Conservation (phyloP, 2,329 filamentous ascomycete species). For the Simplicillium aogashimaense region DNA sequence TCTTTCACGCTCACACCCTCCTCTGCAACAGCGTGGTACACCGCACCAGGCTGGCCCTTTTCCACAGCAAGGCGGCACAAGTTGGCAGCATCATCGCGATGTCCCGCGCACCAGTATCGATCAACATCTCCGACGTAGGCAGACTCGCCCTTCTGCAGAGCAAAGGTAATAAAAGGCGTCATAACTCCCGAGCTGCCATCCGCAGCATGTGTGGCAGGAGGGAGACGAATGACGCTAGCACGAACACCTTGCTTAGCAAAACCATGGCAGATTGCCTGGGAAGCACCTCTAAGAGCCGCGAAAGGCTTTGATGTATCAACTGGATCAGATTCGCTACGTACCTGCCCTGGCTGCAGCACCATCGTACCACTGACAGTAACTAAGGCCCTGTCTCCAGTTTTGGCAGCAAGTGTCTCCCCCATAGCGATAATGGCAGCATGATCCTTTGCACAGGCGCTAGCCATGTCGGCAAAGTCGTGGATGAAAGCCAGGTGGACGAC, state of each 20-base stretch:
- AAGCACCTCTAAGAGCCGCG: constrained; percentile 9
- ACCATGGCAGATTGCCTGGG: constrained; percentile 14
- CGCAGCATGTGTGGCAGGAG: constrained; percentile 25
- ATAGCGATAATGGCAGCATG: constrained; percentile 24
- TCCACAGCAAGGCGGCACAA: constrained; percentile 26
- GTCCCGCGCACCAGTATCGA: constrained; percentile 24
- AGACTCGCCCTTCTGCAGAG: constrained; percentile 16
- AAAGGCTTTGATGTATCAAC: constrained; percentile 7
- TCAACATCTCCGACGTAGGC: constrained; percentile 24
- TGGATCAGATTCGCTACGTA: constrained; percentile 19
- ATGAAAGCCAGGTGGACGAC: constrained; percentile 31
- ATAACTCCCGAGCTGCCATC: constrained; percentile 20
- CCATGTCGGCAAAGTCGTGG: constrained; percentile 23
- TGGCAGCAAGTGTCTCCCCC: constrained; percentile 18
- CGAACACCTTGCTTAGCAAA: constrained; percentile 19
- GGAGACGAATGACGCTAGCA: constrained; percentile 22
- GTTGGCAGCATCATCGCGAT: constrained; percentile 25
- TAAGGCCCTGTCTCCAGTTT: constrained; percentile 17
- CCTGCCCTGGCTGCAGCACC: constrained; percentile 12
- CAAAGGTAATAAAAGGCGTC: constrained; percentile 13
- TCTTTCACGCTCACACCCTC: constrained; percentile 23
- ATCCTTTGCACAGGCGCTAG: constrained; percentile 15
- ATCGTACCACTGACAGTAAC: constrained; percentile 26
- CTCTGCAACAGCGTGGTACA: constrained; percentile 25
- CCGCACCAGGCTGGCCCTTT: constrained; percentile 20